Base-by-base conservation (phyloP, 495 filamentous ascomycete species). In the Astrothelium subdiscretum region DNA sequence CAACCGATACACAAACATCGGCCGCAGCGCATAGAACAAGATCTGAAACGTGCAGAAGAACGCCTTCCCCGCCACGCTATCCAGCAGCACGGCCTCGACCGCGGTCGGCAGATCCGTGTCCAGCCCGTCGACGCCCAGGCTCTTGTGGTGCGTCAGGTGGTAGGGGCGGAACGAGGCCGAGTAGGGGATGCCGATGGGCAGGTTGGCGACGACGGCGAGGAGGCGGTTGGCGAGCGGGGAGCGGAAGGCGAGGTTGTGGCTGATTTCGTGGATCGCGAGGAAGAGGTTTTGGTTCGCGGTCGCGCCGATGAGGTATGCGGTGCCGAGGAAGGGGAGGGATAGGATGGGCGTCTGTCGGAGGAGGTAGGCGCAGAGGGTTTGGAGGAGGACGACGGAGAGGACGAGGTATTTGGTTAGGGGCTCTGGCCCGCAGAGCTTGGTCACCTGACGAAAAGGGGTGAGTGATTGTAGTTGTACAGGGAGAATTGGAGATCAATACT, bases 11-110 rank as follows among this genome's bases (percentile, higher is more conserved):
- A 99, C 82, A 77, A 92, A 86, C 87, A 97, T 95, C 59, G 95
- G 95, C 3, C 95, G 90, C n/a, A 99, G 70, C 70, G 95, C 95
- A 80, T 99, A 99, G 84, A 99, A 99, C 71, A 99, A 79, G 73
- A 99, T 97, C 76, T 99, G 95, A 78, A 97, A 97, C 67, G 95
- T 97, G 79, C 89, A 95, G 83, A 99, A 99, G 81, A 99, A 97
- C 64, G 95, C 88, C 73, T 99, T 99, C 68, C 95, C 95, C 20
- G 92, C 82, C 70, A 99, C 81, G n/a, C 90, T 95, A 80, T 97
- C 87, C 65, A 99, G 87, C 74, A 97, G 87, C 72, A 96, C 73
- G 67, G 91, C 95, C 77, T 99, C 95, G 48, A 95, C 73, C 64
- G 88, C 82, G 31, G 95, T 97, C 11, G 95, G 95, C 2, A 99